Evolutionary conservation across 306 rosid species (phyloP).

Genomic region (Prunus campanulata): DNA sequence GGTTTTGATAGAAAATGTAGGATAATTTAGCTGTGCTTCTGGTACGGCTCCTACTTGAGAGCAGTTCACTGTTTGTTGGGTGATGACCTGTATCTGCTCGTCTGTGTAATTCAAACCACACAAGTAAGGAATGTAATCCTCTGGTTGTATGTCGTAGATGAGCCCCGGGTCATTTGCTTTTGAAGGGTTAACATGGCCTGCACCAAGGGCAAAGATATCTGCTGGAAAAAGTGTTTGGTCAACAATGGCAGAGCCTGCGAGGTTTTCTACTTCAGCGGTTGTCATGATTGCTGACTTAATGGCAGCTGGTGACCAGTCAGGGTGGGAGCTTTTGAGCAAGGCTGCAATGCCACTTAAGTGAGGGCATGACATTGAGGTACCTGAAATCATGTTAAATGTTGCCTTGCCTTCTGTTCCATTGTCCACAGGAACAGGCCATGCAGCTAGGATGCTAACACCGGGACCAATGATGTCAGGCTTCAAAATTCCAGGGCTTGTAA

Average conservation of each 20-base stretch:
- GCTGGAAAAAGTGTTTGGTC: constrained; percentile 19
- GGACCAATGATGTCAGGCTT: constrained; percentile 61
- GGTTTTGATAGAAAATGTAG: constrained; percentile 37
- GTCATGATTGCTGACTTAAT: constrained; percentile 48
- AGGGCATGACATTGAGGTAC: constrained; percentile 61
- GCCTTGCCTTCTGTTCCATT: not conserved
- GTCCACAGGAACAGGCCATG: constrained; percentile 36
- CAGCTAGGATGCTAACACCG: constrained; percentile 52
- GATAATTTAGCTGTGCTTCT: constrained; percentile 49
- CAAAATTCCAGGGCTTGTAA: constrained; percentile 42
- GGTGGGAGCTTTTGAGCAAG: constrained; percentile 52
- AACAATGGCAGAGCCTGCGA: not conserved
- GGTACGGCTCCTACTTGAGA: constrained; percentile 20
- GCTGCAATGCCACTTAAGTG: constrained; percentile 58
- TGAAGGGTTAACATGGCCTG: constrained; percentile 59
- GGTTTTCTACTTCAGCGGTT: constrained; percentile 13
- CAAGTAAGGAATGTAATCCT: constrained; percentile 50
- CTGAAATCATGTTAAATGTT: constrained; percentile 25
- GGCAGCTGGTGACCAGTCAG: constrained; percentile 64
- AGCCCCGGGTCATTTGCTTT: constrained; percentile 53
- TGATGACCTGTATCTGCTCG: constrained; percentile 27
- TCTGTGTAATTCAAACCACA: constrained; percentile 52
- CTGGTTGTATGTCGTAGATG: constrained; percentile 40
- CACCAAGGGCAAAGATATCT: constrained; percentile 40
- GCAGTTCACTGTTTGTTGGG: constrained; percentile 30